Conservation (phyloP, 2,329 filamentous ascomycete species). For the Sporothrix schenckii region DNA sequence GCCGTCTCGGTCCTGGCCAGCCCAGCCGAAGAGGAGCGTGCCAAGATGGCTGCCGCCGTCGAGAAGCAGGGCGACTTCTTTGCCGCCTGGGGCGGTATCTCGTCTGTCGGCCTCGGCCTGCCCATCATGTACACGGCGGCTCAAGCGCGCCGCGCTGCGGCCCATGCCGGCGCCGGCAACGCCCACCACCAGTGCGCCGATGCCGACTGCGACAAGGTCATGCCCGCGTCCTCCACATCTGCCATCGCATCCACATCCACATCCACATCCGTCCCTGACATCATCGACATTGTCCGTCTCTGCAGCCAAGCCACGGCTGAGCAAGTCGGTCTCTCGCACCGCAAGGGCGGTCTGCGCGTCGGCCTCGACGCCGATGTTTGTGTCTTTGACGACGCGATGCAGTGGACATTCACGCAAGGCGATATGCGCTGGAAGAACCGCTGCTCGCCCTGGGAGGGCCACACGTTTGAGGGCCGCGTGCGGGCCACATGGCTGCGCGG, state of each 20-base stretch:
- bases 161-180: constrained; percentile 21
- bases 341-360: constrained; percentile 77
- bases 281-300: constrained; percentile 81
- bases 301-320: constrained; percentile 84
- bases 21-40: constrained; percentile 40
- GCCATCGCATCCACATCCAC: constrained; percentile 40
- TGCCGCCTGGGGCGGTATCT: constrained; percentile 94
- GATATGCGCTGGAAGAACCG: constrained; percentile 96
- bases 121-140: constrained; percentile 86
- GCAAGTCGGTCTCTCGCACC: constrained; percentile 81
- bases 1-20: constrained; percentile 33
- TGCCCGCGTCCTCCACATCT: constrained; percentile 45
- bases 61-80: constrained; percentile 78
- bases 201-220: constrained; percentile 31
- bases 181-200: constrained; percentile 27
- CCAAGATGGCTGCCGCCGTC: constrained; percentile 15
- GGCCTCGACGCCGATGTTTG: constrained; percentile 91
- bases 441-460: constrained; percentile 86
- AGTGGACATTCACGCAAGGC: constrained; percentile 71
- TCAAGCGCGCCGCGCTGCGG: constrained; percentile 57
- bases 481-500: constrained; percentile 85
- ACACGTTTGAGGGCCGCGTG: constrained; percentile 75
- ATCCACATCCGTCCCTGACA: constrained; percentile 48
- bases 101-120: constrained; percentile 86
- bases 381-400: constrained; percentile 83